These are phyloP conservation scores for Peronospora belbahrii DNA, from an alignment of 352 stramenopile species.

Conservation along the genomic window DNA sequence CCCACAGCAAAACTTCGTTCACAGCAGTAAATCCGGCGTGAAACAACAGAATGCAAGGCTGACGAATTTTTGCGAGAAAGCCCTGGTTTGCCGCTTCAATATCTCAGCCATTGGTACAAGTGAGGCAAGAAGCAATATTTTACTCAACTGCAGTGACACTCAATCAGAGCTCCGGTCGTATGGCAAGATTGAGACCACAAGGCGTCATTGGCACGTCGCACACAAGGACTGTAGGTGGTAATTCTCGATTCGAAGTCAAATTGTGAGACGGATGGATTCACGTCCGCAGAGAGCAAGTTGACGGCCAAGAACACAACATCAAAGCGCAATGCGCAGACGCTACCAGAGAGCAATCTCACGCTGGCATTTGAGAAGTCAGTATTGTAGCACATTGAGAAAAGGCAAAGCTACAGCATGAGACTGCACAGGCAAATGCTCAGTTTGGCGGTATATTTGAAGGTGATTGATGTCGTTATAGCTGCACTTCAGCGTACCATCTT, in stretches of 20 bases:
- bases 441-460: background rate
- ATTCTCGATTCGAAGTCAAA: slow-evolving; percentile 66
- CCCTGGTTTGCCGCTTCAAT: slow-evolving; percentile 30
- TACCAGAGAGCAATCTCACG: slow-evolving; percentile 46
- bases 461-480: background rate
- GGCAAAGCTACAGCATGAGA: slow-evolving; percentile 25
- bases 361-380: slow-evolving; percentile 37
- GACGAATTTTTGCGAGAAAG: slow-evolving; percentile 49
- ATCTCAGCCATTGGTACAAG: slow-evolving; percentile 59
- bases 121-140: slow-evolving; percentile 61
- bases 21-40: slow-evolving; percentile 24
- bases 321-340: slow-evolving; percentile 14
- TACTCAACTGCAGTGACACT: slow-evolving; percentile 77
- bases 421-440: no score
- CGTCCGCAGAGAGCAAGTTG: slow-evolving; percentile 17
- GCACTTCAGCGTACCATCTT: slow-evolving; percentile 35
- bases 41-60: slow-evolving; percentile 39
- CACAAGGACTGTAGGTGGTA: slow-evolving; percentile 62
- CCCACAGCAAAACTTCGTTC: slow-evolving; percentile 48
- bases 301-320: slow-evolving; percentile 4
- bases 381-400: slow-evolving; percentile 38
- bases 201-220: slow-evolving; percentile 51
- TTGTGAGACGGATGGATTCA: slow-evolving; percentile 44
- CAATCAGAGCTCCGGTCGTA: slow-evolving; percentile 45
- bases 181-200: slow-evolving; percentile 66